A percentile compares a stretch with the other conserved stretches of the same genome.
Evolutionary conservation across 1,284 basidiomycete species (phyloP).

Genomic region (Heterobasidion parviporum): DNA sequence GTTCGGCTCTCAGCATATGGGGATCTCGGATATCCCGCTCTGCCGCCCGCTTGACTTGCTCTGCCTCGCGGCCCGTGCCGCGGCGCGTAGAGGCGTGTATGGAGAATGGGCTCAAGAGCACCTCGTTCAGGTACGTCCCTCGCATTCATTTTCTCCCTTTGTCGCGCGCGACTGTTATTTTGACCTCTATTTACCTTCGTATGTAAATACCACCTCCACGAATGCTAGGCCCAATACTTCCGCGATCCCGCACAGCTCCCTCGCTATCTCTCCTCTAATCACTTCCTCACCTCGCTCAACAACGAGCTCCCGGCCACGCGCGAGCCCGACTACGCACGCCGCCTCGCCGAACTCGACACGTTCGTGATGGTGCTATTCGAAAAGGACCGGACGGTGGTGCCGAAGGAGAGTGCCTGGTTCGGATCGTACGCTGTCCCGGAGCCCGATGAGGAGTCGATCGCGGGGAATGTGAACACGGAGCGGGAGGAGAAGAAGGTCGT

Average conservation of each 20-base stretch:
- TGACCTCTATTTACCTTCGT: no score
- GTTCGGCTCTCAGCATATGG: slow-evolving; percentile 82
- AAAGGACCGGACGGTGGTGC: slow-evolving; percentile 70
- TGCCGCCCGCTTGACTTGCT: slow-evolving; percentile 67
- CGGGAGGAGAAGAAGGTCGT: slow-evolving; percentile 40
- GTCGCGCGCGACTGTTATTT: not conserved
- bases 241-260: slow-evolving; percentile 76
- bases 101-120: slow-evolving; percentile 76
- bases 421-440: slow-evolving; percentile 48
- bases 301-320: slow-evolving; percentile 48
- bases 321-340: slow-evolving; percentile 54
- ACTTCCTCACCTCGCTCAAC: slow-evolving; percentile 69
- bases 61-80: slow-evolving; percentile 72
- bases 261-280: slow-evolving; percentile 63
- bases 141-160: not conserved
- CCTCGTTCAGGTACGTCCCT: slow-evolving; percentile 59
- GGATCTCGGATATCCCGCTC: slow-evolving; percentile 71
- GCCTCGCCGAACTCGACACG: slow-evolving; percentile 49
- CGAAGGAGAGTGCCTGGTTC: slow-evolving; percentile 82
- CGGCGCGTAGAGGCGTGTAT: slow-evolving; percentile 73
- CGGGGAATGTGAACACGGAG: not conserved
- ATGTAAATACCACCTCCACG: not conserved
- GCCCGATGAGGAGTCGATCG: slow-evolving; percentile 3
- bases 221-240: slow-evolving; percentile 80
- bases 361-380: slow-evolving; percentile 64